Evolutionary conservation across 805 yeast genomes (phyloP), one percentile per base, ranked within the genome.

Genomic region (Ogataea pilisensis): DNA sequence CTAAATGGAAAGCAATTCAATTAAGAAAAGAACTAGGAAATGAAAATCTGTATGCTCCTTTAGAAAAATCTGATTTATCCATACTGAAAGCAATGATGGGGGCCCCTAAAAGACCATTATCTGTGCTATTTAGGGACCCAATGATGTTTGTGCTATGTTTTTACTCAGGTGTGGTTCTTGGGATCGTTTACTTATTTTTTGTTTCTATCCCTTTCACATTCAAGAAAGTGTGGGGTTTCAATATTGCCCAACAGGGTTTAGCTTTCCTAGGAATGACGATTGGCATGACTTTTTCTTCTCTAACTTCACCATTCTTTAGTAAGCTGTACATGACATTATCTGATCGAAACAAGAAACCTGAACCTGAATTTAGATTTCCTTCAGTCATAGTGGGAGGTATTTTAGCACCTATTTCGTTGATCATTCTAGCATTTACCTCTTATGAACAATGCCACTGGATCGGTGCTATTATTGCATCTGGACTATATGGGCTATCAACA

Each of bases 121-220:
- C 66, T 21, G 55, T 80, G 44, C 51, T 80, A 21, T 22, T 64
- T 2, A 55, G 57, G 20, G 84, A 80, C 44, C 78, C 80, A 24
- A 79, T 80, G 74, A 70, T 78, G 63, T 59, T 65, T 5, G 63
- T 72, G 16, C 57, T 80, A 5, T 74, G 83, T 42, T 58, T 76
- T 31, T 79, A 78, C 53, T 71, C 81, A 1, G 82, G 83, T 2
- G 60, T 80, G 32, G 68, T 73, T 22, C 64, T 81, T 41, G 81
- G 84, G 0, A 68, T 82, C 35, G 68, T 82, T 31, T 82, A 80
- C 61, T 61, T 82, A 68, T 82, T 78, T 51, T 78, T 82, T 61
- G 73, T 80, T 38, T 82, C 83, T 3, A 75, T 76, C 46, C 85
- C 86, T 9, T 76, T 76, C 48, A 76, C 80, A 8, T 79, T 80